These are phyloP conservation scores for Evernia prunastri DNA, from an alignment of 495 filamentous ascomycete species.

Conservation along the genomic window DNA sequence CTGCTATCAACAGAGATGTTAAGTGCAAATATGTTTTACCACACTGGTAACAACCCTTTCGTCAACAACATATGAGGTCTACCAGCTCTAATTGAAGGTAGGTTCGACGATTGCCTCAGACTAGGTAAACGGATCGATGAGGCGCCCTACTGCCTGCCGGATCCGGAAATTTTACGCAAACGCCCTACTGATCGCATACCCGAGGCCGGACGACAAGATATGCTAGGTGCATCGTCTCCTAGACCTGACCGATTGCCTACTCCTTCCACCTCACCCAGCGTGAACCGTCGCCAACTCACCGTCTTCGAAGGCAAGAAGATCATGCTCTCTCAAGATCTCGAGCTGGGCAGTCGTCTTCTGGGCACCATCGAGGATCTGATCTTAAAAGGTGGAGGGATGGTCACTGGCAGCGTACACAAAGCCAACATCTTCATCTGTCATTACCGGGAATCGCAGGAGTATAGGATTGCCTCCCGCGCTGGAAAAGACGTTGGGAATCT, in stretches of 20 bases:
- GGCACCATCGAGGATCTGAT: constrained; percentile 66
- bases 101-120: constrained; percentile 95
- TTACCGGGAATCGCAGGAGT: constrained; percentile 75
- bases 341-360: constrained; percentile 56
- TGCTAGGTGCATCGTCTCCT: constrained; percentile 72
- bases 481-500: constrained; percentile 85
- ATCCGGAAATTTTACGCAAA: constrained; percentile 68
- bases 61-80: neutral
- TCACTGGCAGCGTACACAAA: constrained; percentile 59
- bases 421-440: constrained; percentile 82
- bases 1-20: constrained; percentile 55
- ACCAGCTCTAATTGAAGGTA: constrained; percentile 34
- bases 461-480: constrained; percentile 62
- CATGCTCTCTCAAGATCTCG: constrained; percentile 60
- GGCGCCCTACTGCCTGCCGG: constrained; percentile 75
- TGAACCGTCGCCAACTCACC: constrained; percentile 33
- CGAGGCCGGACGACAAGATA: constrained; percentile 48
- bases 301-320: constrained; percentile 53
- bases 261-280: constrained; percentile 33
- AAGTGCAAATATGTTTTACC: constrained; percentile 82
- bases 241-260: constrained; percentile 50
- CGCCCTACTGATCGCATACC: constrained; percentile 49
- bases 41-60: constrained; percentile 61
- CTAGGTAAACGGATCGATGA: constrained; percentile 85
- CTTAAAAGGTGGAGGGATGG: constrained; percentile 55